Base-by-base conservation (phyloP, 2,329 filamentous ascomycete genomes). In the Trichoderma afroharzianum region DNA sequence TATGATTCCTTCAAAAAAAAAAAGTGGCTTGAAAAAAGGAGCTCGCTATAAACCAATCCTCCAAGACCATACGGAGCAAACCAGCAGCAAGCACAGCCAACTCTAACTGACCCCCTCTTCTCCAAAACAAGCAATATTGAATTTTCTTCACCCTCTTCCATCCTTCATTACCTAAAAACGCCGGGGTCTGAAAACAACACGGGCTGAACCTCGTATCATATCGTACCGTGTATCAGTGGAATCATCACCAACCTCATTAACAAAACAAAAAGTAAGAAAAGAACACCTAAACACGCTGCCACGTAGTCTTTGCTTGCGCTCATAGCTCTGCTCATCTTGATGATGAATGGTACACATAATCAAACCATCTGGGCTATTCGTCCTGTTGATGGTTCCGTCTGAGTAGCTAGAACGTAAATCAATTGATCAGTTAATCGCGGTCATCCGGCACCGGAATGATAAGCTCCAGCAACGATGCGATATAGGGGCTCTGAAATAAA, bases 391-490 rank as follows among this genome's bases (percentile, higher is more conserved):
- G 33, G 33, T 24, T 53, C 28, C 59, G 21, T 21, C n/a, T 53
- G 32, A 53, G n/a, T 58, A 55, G 68, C 21, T 33, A 32, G 43
- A 26, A 15, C 26, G n/a, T 32, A n/a, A 18, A 28, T 26, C 9
- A 28, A 24, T n/a, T 39, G 26, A 14, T 21, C 43, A 50, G 2
- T 59, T 50, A 69, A 14, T 69, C 67, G 15, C 67, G 67, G 39
- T 76, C 75, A 9, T 80, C 78, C 36, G 71, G 72, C 33, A 80
- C 76, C 36, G 76, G 73, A 30, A 77, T 77, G 67, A 83, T 81
- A 36, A 83, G 75, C 64, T 83, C 81, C 64, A 83, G 75, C 6
- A 83, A 75, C 33, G 81, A 83, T 58, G 82, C 79, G 68, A 83
- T 80, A 66, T 83, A 82, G 9, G 81, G 80, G 70, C 80, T 80